phyloP scores from a whole-genome alignment of 2,329 filamentous ascomycete species.

The Xylaria multiplex region DNA sequence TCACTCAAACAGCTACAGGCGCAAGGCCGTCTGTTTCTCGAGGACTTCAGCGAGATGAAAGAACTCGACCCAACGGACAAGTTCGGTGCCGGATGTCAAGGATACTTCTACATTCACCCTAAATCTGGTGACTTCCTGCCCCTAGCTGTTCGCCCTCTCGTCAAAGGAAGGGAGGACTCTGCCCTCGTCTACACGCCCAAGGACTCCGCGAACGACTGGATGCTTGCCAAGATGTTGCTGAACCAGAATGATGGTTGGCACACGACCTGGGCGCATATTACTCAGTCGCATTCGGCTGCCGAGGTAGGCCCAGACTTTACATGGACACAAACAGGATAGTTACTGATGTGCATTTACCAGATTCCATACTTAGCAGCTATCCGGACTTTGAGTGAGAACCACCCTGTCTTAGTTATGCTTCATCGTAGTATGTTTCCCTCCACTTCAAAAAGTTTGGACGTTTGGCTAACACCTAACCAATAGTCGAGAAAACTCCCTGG shows the following conservation, averaged over 20 bases:
- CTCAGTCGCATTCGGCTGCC: constrained; percentile 55
- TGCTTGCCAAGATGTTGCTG: constrained; percentile 61
- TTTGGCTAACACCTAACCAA: constrained; percentile 22
- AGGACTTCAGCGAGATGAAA: constrained; percentile 55
- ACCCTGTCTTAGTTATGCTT: constrained; percentile 56
- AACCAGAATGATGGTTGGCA: constrained; percentile 60
- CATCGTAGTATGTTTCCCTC: constrained; percentile 47
- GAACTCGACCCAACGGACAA: constrained; percentile 38
- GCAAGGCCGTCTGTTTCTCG: constrained; percentile 55
- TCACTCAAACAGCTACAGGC: constrained; percentile 49
- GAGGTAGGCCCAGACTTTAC: constrained; percentile 44
- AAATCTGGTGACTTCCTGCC: constrained; percentile 57
- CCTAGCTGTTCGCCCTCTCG: constrained; percentile 58
- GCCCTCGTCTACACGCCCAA: constrained; percentile 59
- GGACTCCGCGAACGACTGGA: constrained; percentile 58
- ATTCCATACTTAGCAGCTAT: constrained; percentile 56
- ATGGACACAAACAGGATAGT: too few relatives aligned
- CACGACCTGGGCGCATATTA: constrained; percentile 56
- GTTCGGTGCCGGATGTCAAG: constrained; percentile 56
- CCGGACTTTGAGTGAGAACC: constrained; percentile 56
- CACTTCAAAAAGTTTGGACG: too few relatives aligned
- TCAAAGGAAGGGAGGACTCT: constrained; percentile 47
- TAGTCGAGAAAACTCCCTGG: constrained; percentile 49
- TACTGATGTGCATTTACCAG: too few relatives aligned
- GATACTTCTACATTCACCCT: constrained; percentile 58